Evolutionary conservation across 345 rosid genomes (phyloP).

Genomic region (Physaria fendleri): DNA sequence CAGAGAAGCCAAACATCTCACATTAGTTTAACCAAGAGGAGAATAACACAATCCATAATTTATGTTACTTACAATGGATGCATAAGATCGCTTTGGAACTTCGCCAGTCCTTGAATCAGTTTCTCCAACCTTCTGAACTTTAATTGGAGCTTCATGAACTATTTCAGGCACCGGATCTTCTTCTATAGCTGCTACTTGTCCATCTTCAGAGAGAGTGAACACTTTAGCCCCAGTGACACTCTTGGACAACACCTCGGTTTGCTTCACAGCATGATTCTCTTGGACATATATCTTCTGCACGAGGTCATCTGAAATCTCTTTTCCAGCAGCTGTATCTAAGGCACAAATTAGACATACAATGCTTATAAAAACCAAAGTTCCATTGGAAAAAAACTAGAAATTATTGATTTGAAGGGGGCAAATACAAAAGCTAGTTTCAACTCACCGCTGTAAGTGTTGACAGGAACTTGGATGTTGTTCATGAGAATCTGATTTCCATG

Average conservation of each 20-base stretch:
- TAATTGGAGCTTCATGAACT: conserved; percentile 52
- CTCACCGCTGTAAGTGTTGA: conserved; percentile 35
- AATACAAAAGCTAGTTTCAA: conserved; percentile 1
- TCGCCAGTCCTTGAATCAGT: conserved; percentile 50
- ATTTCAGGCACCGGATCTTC: conserved; percentile 41
- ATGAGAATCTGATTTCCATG: conserved; percentile 24
- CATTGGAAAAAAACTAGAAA: neutral
- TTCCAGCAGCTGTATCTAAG: conserved; percentile 28
- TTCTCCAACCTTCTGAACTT: conserved; percentile 39
- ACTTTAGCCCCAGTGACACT: conserved; percentile 30
- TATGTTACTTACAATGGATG: conserved; percentile 66
- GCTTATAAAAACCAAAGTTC: neutral
- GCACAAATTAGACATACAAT: neutral
- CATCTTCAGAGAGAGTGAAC: conserved; percentile 40
- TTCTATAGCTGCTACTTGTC: conserved; percentile 34
- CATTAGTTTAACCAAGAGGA: neutral
- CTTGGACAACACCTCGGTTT: conserved; percentile 31
- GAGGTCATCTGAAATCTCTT: conserved; percentile 12
- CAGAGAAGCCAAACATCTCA: neutral
- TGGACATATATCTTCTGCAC: conserved; percentile 28
- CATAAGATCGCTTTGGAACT: conserved; percentile 84
- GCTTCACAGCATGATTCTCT: conserved; percentile 40
- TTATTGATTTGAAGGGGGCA: neutral
- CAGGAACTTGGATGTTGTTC: conserved; percentile 28
- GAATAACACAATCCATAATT: neutral